These are phyloP conservation scores for Leptographium flavum DNA, from an alignment of 2,329 filamentous ascomycete genomes.

Conservation along the genomic window DNA sequence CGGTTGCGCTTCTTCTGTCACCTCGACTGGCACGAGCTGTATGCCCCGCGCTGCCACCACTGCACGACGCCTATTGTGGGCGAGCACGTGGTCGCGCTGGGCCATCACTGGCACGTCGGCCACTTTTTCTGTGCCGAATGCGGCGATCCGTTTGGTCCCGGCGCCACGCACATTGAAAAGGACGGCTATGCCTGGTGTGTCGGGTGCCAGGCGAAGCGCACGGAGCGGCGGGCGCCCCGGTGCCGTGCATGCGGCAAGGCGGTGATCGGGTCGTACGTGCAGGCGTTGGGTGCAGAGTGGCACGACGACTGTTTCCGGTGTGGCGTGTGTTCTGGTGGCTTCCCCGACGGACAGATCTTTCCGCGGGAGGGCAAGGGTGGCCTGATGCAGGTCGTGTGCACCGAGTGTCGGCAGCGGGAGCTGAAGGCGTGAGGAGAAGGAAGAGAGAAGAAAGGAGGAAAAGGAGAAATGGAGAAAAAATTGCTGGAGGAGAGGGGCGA, in stretches of 20 bases:
- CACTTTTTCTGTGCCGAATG: slow-evolving; percentile 99
- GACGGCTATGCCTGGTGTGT: slow-evolving; percentile 98
- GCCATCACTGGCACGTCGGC: slow-evolving; percentile 90
- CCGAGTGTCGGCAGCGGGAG: slow-evolving; percentile 43
- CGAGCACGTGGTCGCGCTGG: slow-evolving; percentile 85
- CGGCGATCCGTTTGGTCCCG: slow-evolving; percentile 76
- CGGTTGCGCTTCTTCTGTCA: slow-evolving; percentile 85
- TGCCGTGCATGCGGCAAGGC: slow-evolving; percentile 74
- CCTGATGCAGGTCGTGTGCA: slow-evolving; percentile 41
- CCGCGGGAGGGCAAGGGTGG: slow-evolving; percentile 35
- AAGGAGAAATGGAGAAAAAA: background rate
- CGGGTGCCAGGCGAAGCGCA: slow-evolving; percentile 80
- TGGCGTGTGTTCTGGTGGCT: slow-evolving; percentile 42
- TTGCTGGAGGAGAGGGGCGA: background rate
- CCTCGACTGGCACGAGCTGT: slow-evolving; percentile 95
- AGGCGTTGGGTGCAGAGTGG: slow-evolving; percentile 84
- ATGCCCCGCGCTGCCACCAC: slow-evolving; percentile 83
- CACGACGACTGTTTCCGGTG: slow-evolving; percentile 88
- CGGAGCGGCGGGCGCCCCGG: slow-evolving; percentile 74
- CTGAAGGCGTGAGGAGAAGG: slow-evolving; percentile 31
- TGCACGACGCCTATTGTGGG: slow-evolving; percentile 95
- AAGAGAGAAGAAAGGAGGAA: background rate
- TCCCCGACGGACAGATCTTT: slow-evolving; percentile 53
- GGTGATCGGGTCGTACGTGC: slow-evolving; percentile 80
- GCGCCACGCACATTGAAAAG: slow-evolving; percentile 70